Evolutionary conservation across 2,329 filamentous ascomycete species (phyloP).

Genomic region (Elsinoe arachidis): DNA sequence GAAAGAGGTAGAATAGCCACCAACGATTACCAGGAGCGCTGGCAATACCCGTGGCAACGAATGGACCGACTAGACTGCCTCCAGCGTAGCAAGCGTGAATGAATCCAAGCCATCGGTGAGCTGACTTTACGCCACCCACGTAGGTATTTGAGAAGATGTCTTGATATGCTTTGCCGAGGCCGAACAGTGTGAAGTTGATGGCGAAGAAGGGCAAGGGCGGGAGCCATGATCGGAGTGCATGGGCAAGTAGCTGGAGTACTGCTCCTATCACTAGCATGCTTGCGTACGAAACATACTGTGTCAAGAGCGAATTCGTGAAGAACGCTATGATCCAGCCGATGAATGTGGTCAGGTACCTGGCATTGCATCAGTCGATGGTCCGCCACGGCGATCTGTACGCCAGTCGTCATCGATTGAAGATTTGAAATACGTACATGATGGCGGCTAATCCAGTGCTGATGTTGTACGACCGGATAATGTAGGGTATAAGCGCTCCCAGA

Average conservation of each 20-base stretch:
- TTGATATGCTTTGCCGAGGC: conserved; percentile 52
- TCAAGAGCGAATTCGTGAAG: conserved; percentile 46
- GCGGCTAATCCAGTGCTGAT: no score
- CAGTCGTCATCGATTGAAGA: no score
- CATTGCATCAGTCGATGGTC: no score
- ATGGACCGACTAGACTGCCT: background rate
- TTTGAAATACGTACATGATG: no score
- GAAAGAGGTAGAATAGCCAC: conserved; percentile 53
- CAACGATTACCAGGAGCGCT: conserved; percentile 44
- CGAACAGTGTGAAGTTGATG: conserved; percentile 47
- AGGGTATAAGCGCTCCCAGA: conserved; percentile 45
- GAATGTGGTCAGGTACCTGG: conserved; percentile 47
- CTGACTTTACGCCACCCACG: conserved; percentile 42
- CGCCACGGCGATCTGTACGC: no score
- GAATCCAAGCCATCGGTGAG: conserved; percentile 54
- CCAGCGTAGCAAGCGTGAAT: conserved; percentile 43
- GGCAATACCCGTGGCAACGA: background rate
- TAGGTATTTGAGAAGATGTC: conserved; percentile 57
- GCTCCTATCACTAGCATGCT: conserved; percentile 50
- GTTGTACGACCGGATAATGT: no score
- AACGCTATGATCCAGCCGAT: conserved; percentile 53
- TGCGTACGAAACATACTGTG: conserved; percentile 47
- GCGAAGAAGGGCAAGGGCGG: conserved; percentile 48
- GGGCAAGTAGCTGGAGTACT: conserved; percentile 45
- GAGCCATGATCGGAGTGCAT: conserved; percentile 48